Conservation (phyloP, 2,329 filamentous ascomycete genomes). For the Colletotrichum liaoningense region DNA sequence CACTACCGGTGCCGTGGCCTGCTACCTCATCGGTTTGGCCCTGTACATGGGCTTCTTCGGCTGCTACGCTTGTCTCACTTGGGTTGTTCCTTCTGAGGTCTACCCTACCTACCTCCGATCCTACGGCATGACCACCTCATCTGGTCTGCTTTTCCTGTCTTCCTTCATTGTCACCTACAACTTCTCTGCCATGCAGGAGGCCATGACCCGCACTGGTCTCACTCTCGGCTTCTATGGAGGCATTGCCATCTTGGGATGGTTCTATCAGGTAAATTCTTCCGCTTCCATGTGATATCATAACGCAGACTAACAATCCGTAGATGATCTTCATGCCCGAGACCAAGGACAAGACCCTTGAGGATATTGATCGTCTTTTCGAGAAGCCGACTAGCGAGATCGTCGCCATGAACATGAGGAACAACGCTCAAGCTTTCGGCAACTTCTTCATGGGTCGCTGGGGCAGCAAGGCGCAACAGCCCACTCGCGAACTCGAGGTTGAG, state of each 20-base stretch:
- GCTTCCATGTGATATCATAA: too few relatives aligned
- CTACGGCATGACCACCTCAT: constrained; percentile 80
- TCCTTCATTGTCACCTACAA: constrained; percentile 83
- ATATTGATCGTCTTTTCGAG: constrained; percentile 76
- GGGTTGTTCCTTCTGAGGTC: constrained; percentile 76
- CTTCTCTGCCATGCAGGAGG: constrained; percentile 75
- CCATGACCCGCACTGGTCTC: constrained; percentile 75
- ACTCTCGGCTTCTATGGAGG: constrained; percentile 80
- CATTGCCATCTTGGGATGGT: constrained; percentile 76
- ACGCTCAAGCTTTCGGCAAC: neutral
- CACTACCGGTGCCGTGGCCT: constrained; percentile 61
- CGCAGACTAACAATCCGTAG: neutral
- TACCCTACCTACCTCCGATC: constrained; percentile 79
- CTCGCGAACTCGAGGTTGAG: neutral
- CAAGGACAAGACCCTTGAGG: constrained; percentile 75
- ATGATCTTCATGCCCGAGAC: constrained; percentile 82
- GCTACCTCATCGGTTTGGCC: constrained; percentile 76
- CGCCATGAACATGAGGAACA: constrained; percentile 59
- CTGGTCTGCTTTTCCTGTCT: constrained; percentile 75
- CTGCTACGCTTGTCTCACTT: constrained; percentile 72
- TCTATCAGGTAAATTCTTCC: constrained; percentile 65
- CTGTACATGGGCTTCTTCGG: constrained; percentile 78
- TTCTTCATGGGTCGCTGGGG: constrained; percentile 15
- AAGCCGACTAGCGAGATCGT: constrained; percentile 73
- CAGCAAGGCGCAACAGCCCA: neutral